These are phyloP conservation scores for Leucogyrophana mollusca DNA, from an alignment of 768 basidiomycete genomes.

Conservation along the genomic window DNA sequence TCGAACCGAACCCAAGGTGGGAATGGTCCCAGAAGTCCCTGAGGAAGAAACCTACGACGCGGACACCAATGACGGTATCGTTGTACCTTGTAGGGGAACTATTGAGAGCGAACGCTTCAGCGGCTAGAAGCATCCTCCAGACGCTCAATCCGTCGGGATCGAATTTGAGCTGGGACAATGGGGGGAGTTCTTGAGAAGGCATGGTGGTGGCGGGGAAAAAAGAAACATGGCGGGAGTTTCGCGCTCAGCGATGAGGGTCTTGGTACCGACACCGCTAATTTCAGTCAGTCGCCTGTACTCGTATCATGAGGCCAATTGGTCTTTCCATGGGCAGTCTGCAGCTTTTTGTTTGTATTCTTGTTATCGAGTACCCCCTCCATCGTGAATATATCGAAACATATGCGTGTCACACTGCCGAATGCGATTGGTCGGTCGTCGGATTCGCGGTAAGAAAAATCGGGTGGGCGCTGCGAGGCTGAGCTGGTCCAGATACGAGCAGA, in stretches of 20 bases:
- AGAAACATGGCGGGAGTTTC: not conserved
- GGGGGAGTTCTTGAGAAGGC: conserved; percentile 2
- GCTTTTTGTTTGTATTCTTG: too few species aligned
- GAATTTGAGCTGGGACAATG: conserved; percentile 3
- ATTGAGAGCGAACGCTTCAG: conserved; percentile 9
- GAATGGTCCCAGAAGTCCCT: conserved; percentile 10
- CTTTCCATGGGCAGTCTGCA: too few species aligned
- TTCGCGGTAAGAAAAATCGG: conserved; percentile 22
- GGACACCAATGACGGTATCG: conserved; percentile 9
- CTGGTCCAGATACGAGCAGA: conserved; percentile 15
- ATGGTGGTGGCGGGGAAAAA: not conserved
- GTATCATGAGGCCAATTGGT: too few species aligned
- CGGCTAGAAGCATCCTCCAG: conserved; percentile 10
- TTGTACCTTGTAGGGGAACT: conserved; percentile 6
- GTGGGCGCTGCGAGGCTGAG: conserved; percentile 12
- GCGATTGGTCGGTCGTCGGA: too few species aligned
- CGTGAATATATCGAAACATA: too few species aligned
- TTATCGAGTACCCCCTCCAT: too few species aligned
- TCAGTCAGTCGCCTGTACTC: too few species aligned
- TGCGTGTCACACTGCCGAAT: too few species aligned
- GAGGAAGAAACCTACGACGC: conserved; percentile 13
- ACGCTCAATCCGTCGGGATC: conserved; percentile 8
- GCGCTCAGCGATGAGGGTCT: too few species aligned
- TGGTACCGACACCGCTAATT: too few species aligned
- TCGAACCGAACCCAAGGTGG: conserved; percentile 7